Base-by-base conservation (phyloP, 257 asterid species). In the Solanum medicagineum region DNA sequence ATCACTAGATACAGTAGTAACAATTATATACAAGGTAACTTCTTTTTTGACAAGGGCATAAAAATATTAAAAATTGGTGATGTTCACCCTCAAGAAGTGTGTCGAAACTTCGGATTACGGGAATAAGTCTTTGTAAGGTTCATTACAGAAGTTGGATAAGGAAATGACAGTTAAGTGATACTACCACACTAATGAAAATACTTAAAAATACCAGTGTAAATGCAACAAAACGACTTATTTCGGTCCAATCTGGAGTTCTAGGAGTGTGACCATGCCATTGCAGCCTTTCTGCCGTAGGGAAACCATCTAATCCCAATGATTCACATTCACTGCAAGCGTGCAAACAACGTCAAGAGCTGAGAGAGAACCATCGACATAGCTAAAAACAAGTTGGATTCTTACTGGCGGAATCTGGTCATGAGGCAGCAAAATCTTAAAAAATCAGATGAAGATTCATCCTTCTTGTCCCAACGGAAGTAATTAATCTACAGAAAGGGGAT, bases 201-300 rank as follows among this genome's bases (percentile, higher is more conserved):
- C 29, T 7, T 29, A 8, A 40, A 5, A 53, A 49, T 90, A 93
- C 99, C 99, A 96, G 86, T 42, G 99, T 92, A 88, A 95, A 92
- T 7, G 98, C 97, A 47, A 96, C 99, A 55, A 91, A 96, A 85
- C 99, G 93, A 89, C 97, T 96, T 26, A 91, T 80, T 75, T 94
- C 94, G 2, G 98, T 92, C 98, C 99, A 96, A 89, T 96, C 96
- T 57, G 99, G 99, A 49, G 81, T 69, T 77, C 88, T 94, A n/a
- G 98, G 95, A 81, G 92, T 85, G 89, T 94, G 97, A 86, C 99
- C 98, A 73, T 96, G 99, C 98, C 99, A 96, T 81, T 92, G 94
- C 87, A 96, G 88, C 87, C 97, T 90, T 90, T 96, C 97, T 47
- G 99, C 97, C 68, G 95, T 96, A 54, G 96, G 99, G 94, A 95